A percentile compares a stretch with the other conserved stretches of the same genome.
Conservation (phyloP, 371 early-diverging fungal genomes). For the Mucor saturninus region DNA sequence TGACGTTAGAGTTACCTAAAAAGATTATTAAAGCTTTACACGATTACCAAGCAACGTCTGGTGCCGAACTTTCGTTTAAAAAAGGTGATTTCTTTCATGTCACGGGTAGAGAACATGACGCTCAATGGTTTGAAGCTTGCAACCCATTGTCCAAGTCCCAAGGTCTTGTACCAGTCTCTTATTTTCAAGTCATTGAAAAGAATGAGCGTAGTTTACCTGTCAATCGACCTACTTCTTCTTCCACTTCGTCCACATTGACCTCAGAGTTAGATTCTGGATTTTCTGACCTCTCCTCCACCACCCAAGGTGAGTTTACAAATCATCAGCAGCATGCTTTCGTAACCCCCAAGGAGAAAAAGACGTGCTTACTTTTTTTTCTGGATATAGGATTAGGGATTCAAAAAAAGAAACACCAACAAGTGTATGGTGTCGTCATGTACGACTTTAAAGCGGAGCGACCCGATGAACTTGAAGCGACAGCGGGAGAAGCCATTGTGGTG, state of each 20-base stretch:
- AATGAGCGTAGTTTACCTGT: conserved; percentile 34
- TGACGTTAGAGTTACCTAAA: conserved; percentile 60
- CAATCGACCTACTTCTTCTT: conserved; percentile 24
- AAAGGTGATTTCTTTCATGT: conserved; percentile 94
- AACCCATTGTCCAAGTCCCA: conserved; percentile 81
- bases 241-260: conserved; percentile 23
- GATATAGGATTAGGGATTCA: neutral
- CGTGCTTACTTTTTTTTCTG: neutral
- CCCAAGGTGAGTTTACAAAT: conserved; percentile 12
- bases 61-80: conserved; percentile 78
- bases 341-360: neutral
- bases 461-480: conserved; percentile 77
- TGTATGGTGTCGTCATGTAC: conserved; percentile 77
- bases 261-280: conserved; percentile 37
- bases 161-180: conserved; percentile 82
- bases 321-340: too few relatives aligned
- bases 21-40: conserved; percentile 85
- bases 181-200: conserved; percentile 79
- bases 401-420: conserved; percentile 42
- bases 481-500: conserved; percentile 77
- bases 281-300: conserved; percentile 21
- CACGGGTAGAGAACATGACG: conserved; percentile 76
- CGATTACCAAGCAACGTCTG: conserved; percentile 69
- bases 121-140: conserved; percentile 81
- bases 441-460: conserved; percentile 78